phyloP scores from a whole-genome alignment of 345 rosid species.

The Populus alba region DNA sequence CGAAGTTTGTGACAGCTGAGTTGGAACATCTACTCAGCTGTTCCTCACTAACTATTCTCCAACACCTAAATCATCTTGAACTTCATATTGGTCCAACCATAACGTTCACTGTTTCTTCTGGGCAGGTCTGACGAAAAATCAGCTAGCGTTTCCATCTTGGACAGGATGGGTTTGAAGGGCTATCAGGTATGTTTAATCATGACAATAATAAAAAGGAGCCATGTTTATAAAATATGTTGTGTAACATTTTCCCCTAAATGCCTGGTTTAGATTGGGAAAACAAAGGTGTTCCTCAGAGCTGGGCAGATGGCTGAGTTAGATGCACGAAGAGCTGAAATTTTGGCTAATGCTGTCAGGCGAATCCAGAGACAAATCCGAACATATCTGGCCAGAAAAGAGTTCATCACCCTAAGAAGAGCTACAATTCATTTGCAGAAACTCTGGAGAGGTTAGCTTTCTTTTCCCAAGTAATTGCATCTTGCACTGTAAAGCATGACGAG shows the following conservation, averaged over 20 bases:
- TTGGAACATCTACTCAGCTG: background rate
- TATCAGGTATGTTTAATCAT: conserved; percentile 52
- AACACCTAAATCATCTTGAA: background rate
- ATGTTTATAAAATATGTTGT: background rate
- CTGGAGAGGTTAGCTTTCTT: conserved; percentile 51
- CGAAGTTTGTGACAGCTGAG: background rate
- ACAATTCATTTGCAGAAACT: conserved; percentile 43
- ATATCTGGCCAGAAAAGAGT: conserved; percentile 47
- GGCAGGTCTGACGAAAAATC: conserved; percentile 56
- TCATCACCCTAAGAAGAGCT: conserved; percentile 40
- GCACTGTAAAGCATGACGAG: background rate
- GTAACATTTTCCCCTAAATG: background rate
- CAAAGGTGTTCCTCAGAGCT: conserved; percentile 66
- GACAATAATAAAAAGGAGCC: background rate
- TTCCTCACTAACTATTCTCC: background rate
- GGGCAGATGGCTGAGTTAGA: conserved; percentile 78
- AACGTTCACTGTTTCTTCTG: background rate
- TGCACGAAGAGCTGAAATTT: conserved; percentile 60
- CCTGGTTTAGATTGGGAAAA: conserved; percentile 57
- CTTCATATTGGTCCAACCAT: background rate
- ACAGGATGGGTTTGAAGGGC: conserved; percentile 57
- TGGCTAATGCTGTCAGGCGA: conserved; percentile 45
- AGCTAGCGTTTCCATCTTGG: conserved; percentile 50
- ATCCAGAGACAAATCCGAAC: conserved; percentile 59
- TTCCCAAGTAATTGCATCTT: conserved; percentile 13